phyloP scores from a whole-genome alignment of 352 stramenopile genomes.

The Phytophthora melonis region DNA sequence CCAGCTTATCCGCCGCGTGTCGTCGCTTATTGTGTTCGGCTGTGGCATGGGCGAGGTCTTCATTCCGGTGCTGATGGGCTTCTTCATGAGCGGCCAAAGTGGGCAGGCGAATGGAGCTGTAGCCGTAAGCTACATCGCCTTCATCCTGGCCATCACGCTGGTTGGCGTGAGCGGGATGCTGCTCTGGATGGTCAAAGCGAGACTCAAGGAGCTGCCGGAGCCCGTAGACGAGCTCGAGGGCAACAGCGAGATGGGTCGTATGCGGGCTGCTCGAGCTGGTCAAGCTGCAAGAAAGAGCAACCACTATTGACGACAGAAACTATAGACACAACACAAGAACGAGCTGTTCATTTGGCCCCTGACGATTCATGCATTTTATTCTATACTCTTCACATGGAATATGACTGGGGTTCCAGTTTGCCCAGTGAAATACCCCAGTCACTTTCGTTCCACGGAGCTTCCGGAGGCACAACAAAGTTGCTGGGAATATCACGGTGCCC shows the following conservation, averaged over 20 bases:
- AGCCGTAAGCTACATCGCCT: conserved; percentile 83
- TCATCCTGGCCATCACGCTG: conserved; percentile 77
- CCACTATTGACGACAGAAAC: conserved; percentile 34
- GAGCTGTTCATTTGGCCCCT: conserved; percentile 10
- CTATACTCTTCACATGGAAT: not conserved
- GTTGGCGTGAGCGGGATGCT: conserved; percentile 74
- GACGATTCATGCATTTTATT: not conserved
- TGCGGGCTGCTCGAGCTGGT: conserved; percentile 34
- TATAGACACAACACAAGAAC: conserved; percentile 23
- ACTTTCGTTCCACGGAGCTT: conserved; percentile 16
- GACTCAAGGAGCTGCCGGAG: conserved; percentile 61
- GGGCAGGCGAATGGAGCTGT: conserved; percentile 76
- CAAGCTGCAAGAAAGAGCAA: conserved; percentile 33
- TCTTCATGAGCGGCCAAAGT: conserved; percentile 89
- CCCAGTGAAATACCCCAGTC: conserved; percentile 21
- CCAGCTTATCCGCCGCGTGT: conserved; percentile 79
- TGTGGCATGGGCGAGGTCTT: conserved; percentile 87
- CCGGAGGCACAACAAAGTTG: conserved; percentile 22
- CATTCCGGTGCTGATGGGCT: conserved; percentile 86
- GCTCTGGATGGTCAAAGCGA: conserved; percentile 76
- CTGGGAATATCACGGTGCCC: conserved; percentile 16
- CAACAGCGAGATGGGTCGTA: conserved; percentile 44
- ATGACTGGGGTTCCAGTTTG: conserved; percentile 14
- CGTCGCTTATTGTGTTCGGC: conserved; percentile 87
- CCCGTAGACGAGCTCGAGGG: conserved; percentile 44